A percentile compares a stretch with the other conserved stretches of the same genome.
Evolutionary conservation across 1,284 basidiomycete genomes (phyloP).

Genomic region (Leccinum variabile): DNA sequence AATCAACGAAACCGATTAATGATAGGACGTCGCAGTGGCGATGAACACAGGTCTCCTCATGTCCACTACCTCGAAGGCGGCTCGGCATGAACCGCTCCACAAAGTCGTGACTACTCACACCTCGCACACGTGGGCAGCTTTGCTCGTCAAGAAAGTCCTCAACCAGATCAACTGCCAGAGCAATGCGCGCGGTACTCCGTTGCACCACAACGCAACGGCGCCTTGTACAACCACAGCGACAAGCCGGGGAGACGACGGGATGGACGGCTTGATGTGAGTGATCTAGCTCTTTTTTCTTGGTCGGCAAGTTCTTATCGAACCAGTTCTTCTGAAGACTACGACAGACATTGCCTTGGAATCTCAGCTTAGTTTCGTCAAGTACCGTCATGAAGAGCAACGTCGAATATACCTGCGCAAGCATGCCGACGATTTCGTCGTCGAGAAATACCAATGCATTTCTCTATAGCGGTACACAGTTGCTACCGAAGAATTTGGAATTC

Average conservation of each 20-base stretch:
- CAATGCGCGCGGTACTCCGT: slow-evolving; percentile 83
- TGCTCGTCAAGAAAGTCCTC: slow-evolving; percentile 87
- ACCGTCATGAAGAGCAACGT: slow-evolving; percentile 81
- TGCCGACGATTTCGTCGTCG: slow-evolving; percentile 81
- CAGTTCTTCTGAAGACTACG: slow-evolving; percentile 48
- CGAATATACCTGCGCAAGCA: slow-evolving; percentile 83
- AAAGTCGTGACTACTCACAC: slow-evolving; percentile 93
- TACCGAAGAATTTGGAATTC: slow-evolving; percentile 60
- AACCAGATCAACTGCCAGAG: slow-evolving; percentile 81
- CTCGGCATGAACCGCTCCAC: slow-evolving; percentile 78
- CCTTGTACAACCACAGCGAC: no score
- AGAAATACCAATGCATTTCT: slow-evolving; percentile 90
- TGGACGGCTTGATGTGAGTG: no score
- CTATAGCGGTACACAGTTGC: slow-evolving; percentile 76
- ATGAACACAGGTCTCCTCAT: slow-evolving; percentile 90
- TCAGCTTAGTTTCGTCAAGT: slow-evolving; percentile 66
- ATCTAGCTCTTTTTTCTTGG: no score
- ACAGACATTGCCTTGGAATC: slow-evolving; percentile 72
- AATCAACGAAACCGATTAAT: slow-evolving; percentile 3
- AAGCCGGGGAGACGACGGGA: no score
- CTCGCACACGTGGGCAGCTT: slow-evolving; percentile 92
- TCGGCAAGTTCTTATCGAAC: slow-evolving; percentile 17
- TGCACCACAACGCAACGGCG: no score
- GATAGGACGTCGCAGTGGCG: slow-evolving; percentile 86
- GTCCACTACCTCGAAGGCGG: slow-evolving; percentile 73